phyloP scores from a whole-genome alignment of 2,329 filamentous ascomycete genomes.

The Cladosporium velox region DNA sequence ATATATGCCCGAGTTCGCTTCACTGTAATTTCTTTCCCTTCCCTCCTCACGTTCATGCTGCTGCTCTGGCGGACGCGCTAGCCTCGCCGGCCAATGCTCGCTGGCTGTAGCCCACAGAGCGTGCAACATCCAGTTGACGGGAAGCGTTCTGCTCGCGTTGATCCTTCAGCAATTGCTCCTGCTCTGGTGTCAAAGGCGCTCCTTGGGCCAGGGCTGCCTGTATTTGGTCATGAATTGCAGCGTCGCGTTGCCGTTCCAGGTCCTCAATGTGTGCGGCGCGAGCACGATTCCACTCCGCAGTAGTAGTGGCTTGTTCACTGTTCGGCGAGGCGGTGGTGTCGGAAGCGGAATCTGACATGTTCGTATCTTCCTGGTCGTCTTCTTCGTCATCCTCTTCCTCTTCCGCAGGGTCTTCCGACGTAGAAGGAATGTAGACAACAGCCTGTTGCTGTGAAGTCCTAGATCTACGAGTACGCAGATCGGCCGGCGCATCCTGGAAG shows the following conservation, averaged over 20 bases:
- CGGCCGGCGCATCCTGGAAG: constrained; percentile 31
- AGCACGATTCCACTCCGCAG: constrained; percentile 29
- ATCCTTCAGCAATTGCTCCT: constrained; percentile 40
- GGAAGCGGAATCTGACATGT: constrained; percentile 18
- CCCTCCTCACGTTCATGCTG: constrained; percentile 4
- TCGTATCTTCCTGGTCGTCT: constrained; percentile 28
- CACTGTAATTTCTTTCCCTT: not conserved
- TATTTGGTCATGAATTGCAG: constrained; percentile 34
- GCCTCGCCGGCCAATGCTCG: constrained; percentile 12
- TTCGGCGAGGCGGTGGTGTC: constrained; percentile 15
- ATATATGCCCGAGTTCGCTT: not conserved
- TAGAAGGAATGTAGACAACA: constrained; percentile 10
- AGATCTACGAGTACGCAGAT: constrained; percentile 24
- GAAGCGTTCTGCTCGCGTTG: constrained; percentile 32
- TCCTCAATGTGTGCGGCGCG: constrained; percentile 32
- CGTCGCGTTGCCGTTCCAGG: constrained; percentile 31
- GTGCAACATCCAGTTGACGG: constrained; percentile 4
- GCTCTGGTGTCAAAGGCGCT: constrained; percentile 35
- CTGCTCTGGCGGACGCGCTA: constrained; percentile 15
- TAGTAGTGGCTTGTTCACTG: constrained; percentile 24
- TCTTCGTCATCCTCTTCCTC: constrained; percentile 26
- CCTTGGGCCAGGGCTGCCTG: constrained; percentile 37
- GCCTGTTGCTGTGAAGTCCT: constrained; percentile 21
- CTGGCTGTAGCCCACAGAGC: constrained; percentile 14
- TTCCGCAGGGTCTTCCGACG: constrained; percentile 23